Conservation (phyloP, 2,329 filamentous ascomycete genomes). For the Colletotrichum sp. region DNA sequence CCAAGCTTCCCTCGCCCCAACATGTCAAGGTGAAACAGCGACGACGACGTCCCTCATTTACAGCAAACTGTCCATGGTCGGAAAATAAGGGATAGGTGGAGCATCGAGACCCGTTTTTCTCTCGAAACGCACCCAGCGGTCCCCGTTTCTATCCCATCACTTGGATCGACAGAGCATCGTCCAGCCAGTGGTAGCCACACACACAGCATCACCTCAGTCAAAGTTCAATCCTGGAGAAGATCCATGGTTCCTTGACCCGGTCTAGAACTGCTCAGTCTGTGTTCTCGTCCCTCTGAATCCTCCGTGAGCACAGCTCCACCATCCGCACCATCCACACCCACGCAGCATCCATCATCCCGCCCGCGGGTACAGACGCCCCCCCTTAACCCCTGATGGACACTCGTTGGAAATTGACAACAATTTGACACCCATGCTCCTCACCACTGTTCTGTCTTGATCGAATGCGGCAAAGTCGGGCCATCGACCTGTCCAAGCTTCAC, state of each 20-base stretch:
- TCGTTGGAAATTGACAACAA: slow-evolving; percentile 9
- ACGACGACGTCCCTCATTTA: slow-evolving; percentile 5
- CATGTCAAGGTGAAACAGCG: slow-evolving; percentile 8
- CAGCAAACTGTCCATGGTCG: slow-evolving; percentile 1
- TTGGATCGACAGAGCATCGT: background rate
- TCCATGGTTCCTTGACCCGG: background rate
- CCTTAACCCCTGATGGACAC: background rate
- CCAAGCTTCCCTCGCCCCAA: background rate
- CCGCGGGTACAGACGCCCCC: background rate
- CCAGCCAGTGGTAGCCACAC: background rate
- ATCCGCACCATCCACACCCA: background rate
- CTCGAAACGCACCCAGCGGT: slow-evolving; percentile 10
- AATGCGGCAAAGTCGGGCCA: background rate
- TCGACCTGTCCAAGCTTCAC: background rate
- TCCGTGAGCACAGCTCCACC: background rate
- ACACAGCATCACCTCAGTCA: background rate
- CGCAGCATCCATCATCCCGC: background rate
- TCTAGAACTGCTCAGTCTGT: background rate
- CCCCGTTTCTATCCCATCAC: background rate
- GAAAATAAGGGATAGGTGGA: slow-evolving; percentile 14
- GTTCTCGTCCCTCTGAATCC: background rate
- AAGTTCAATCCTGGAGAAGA: background rate
- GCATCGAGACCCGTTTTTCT: background rate
- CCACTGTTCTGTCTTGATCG: background rate
- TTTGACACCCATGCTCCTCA: slow-evolving; percentile 1